Conservation (phyloP, 1,284 basidiomycete genomes). For the Cryptococcus sp. region DNA sequence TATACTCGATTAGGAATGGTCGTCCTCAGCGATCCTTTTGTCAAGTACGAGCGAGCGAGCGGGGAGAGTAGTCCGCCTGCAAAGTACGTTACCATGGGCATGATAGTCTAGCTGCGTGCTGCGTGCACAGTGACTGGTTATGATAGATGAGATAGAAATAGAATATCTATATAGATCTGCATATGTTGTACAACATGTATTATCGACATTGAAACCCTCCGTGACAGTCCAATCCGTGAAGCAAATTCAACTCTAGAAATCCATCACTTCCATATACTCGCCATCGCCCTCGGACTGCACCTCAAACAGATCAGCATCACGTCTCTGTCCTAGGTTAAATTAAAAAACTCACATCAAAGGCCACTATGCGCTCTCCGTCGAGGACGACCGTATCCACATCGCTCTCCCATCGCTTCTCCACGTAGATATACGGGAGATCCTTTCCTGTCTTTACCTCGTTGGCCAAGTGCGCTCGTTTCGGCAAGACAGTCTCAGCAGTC, state of each 20-base stretch:
- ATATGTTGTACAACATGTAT: background rate
- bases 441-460: constrained; percentile 29
- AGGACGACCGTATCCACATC: constrained; percentile 41
- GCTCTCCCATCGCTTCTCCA: constrained; percentile 19
- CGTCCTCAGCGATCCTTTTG: constrained; percentile 28
- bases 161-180: background rate
- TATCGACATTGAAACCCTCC: background rate
- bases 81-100: constrained; percentile 36
- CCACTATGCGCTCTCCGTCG: constrained; percentile 47
- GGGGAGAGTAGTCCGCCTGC: constrained; percentile 20
- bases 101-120: constrained; percentile 10
- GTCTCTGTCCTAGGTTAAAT: background rate
- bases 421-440: constrained; percentile 42
- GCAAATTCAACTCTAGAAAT: constrained; percentile 26
- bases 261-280: constrained; percentile 27
- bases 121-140: background rate
- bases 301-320: background rate
- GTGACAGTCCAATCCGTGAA: background rate
- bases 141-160: background rate
- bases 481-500: constrained; percentile 30
- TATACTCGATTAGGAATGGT: constrained; percentile 28
- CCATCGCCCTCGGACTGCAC: constrained; percentile 10
- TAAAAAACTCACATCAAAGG: constrained; percentile 34
- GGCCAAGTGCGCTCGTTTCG: constrained; percentile 15
- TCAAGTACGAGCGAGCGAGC: constrained; percentile 19